Base-by-base conservation (phyloP, 495 filamentous ascomycete genomes). In the Tetracladium marchalianum region DNA sequence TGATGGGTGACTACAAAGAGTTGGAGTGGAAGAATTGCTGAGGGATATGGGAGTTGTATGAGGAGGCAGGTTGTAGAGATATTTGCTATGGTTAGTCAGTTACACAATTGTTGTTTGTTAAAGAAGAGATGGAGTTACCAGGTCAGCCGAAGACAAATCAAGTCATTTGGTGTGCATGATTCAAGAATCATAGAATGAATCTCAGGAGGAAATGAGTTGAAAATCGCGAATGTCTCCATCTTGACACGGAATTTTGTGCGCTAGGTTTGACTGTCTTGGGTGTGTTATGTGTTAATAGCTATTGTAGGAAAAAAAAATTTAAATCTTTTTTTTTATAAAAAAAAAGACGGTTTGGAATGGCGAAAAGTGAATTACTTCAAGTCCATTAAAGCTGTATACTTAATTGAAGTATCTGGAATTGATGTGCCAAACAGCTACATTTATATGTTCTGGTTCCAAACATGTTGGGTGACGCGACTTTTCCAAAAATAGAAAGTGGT, bases 121-220 rank as follows among this genome's bases (percentile, higher is more conserved):
- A 42, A 24, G 17, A 24, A 17, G 9, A 3, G 22, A 7, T 7
- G 22, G 7, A 40, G 4, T 31, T 52, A 56, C 53, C 53, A 57
- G 11, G 54, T 53, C 13, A 57, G 39, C 22, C 54, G 50, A 19
- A 57, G 44, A 47, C 54, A 57, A 1, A 34, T 44, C 11, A 45
- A 46, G 35, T 57, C 54, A 19, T 57, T 57, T 44, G 46, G 39
- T 2, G 43, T 11, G 32, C 54, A 57, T 24, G 31, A 35, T 0
- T 38, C 39, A 4, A 57, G 34, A 12, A 57, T 46, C 17, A 57
- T 15, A 5, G 39, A 31, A 11, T 53, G 54, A 2, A 57, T 57
- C 13, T 57, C 54, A 11, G 43, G 46, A 24, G 54, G 54, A 24
- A 57, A 53, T 33, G 47, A 50, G 0, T 10, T 53, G 36, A 57